Evolutionary conservation across 202 grass and related monocot species (phyloP).

Genomic region (Dendrocalamus latiflorus): DNA sequence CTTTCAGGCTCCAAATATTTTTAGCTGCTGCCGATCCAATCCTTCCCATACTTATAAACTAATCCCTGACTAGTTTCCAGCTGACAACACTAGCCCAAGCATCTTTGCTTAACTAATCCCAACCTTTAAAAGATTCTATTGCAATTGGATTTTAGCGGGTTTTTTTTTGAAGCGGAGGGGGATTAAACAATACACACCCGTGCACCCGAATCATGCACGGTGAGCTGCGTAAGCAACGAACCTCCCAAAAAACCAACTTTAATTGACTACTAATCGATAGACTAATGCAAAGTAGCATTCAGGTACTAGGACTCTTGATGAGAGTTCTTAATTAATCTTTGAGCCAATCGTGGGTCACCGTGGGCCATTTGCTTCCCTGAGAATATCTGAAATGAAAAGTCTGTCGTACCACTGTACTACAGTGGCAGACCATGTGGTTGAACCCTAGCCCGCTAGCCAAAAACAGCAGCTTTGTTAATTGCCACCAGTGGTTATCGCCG

Average conservation of each 20-base stretch:
- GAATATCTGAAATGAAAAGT: not conserved
- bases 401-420: constrained; percentile 14
- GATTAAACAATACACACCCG: constrained; percentile 9
- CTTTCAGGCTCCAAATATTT: constrained; percentile 7
- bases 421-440: constrained; percentile 18
- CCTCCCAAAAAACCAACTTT: not conserved
- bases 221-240: constrained; percentile 17
- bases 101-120: not conserved
- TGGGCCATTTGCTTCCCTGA: constrained; percentile 6
- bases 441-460: constrained; percentile 30
- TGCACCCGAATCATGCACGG: not conserved
- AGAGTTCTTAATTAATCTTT: constrained; percentile 4
- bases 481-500: not conserved
- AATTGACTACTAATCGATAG: constrained; percentile 4
- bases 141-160: not conserved
- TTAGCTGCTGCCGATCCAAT: not conserved
- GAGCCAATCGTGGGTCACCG: not conserved
- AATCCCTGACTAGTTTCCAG: not conserved
- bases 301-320: constrained; percentile 9
- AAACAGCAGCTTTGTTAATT: constrained; percentile 34
- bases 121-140: not conserved
- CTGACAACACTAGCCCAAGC: not conserved
- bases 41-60: constrained; percentile 1
- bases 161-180: not conserved
- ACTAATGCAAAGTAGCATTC: constrained; percentile 25